Evolutionary conservation across 345 rosid genomes (phyloP).

Genomic region (Melastoma malabathricum): DNA sequence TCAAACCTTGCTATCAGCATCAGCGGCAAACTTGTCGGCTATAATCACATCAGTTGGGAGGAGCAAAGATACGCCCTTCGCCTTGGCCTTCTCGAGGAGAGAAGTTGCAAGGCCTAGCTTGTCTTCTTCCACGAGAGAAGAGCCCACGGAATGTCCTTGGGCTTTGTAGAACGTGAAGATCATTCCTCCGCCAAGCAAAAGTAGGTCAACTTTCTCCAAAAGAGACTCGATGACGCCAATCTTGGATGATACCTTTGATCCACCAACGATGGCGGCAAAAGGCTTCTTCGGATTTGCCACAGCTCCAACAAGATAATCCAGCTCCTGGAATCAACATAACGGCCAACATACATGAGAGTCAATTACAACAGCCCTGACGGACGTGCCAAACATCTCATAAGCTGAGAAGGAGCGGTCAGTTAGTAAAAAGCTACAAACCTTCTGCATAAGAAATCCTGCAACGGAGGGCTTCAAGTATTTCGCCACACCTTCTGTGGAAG

Average conservation of each 20-base stretch:
- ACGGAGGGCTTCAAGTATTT: constrained; percentile 83
- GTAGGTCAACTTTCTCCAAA: constrained; percentile 64
- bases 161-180: constrained; percentile 97
- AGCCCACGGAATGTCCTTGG: constrained; percentile 67
- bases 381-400: not conserved
- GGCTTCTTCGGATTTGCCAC: constrained; percentile 85
- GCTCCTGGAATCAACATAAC: constrained; percentile 34
- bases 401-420: not conserved
- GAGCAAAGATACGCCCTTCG: constrained; percentile 76
- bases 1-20: constrained; percentile 76
- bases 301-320: constrained; percentile 94
- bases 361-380: too few species aligned
- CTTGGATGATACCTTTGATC: constrained; percentile 85
- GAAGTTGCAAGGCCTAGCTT: constrained; percentile 72
- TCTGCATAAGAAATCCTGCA: constrained; percentile 94
- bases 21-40: constrained; percentile 86
- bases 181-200: constrained; percentile 96
- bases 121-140: constrained; percentile 93
- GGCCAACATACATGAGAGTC: too few species aligned
- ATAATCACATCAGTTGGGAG: constrained; percentile 77
- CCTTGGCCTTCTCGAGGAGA: constrained; percentile 81
- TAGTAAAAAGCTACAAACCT: constrained; percentile 24
- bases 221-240: constrained; percentile 93
- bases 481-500: constrained; percentile 86
- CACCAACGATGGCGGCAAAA: constrained; percentile 93